Percentiles rank a stretch among this genome's conserved stretches.
Evolutionary conservation across 768 basidiomycete species (phyloP).

Genomic region (Pleurotus pulmonarius): DNA sequence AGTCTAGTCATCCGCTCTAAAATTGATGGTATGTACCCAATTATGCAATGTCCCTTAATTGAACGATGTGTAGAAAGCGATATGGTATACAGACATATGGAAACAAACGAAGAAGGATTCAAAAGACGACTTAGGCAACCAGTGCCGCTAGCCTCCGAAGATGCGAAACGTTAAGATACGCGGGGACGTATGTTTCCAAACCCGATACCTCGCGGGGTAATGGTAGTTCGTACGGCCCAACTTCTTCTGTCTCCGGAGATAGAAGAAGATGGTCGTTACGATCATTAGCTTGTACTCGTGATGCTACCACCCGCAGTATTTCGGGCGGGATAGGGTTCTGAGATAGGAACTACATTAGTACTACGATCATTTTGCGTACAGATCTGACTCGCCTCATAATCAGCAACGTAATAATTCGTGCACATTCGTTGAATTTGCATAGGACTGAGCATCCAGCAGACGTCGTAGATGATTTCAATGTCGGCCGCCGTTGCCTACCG

Average conservation of each 20-base stretch:
- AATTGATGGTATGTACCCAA: no score
- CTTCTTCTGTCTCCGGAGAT: slow-evolving; percentile 95
- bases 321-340: slow-evolving; percentile 97
- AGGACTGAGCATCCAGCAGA: slow-evolving; percentile 99
- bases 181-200: slow-evolving; percentile 93
- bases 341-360: slow-evolving; percentile 3
- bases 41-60: slow-evolving; percentile 1
- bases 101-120: slow-evolving; percentile 15
- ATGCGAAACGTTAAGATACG: slow-evolving; percentile 87
- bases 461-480: slow-evolving; percentile 98
- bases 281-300: slow-evolving; percentile 93
- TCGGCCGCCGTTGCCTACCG: slow-evolving; percentile 84
- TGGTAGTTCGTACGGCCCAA: slow-evolving; percentile 91
- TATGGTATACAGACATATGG: slow-evolving; percentile 20
- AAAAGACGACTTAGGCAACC: slow-evolving; percentile 51
- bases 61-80: slow-evolving; percentile 24
- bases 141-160: slow-evolving; percentile 83
- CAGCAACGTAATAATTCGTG: slow-evolving; percentile 97
- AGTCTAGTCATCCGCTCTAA: no score
- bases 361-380: background rate
- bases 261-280: slow-evolving; percentile 95
- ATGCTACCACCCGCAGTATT: slow-evolving; percentile 94
- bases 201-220: slow-evolving; percentile 93
- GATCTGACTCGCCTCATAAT: slow-evolving; percentile 77
- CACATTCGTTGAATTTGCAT: slow-evolving; percentile 99